Base-by-base conservation (phyloP, 331 rosid species). In the Arachis monticola region DNA sequence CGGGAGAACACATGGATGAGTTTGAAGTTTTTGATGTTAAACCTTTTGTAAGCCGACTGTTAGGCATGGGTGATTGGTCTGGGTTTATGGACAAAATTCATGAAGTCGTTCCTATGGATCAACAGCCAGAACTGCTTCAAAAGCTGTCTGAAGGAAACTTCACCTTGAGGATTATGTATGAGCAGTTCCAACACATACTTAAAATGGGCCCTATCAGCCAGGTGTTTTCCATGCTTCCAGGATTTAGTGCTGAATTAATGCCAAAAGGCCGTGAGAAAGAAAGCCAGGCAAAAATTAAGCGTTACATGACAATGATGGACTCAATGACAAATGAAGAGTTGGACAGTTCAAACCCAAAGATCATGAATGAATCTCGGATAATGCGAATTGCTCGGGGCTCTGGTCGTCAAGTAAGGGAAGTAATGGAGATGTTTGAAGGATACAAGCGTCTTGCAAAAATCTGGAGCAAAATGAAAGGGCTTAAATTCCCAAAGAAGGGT, bases 291-390 rank as follows among this genome's bases (percentile, higher is more conserved):
- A 90, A 95, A 82, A 80, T 90, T 58, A 90, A 95, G 83, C 88
- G 88, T 35, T 88, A 88, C 92, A 88, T 95, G 97, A 92, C 97
- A 60, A 90, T 95, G 96, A 95, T 95, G 99, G 99, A 94, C 73
- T 90, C 99, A 0, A 92, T 92, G 96, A 90, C 96, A 9, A 77
- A 86, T 22, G 92, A 90, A 80, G 95, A 87, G 85, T 83, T 94
- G 85, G 96, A 91, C 56, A 91, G 97, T 72, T 44, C 92, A 44
- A 86, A 91, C 76, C 93, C 87, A 1, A 92, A 88, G 82, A 81
- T 91, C 70, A 83, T 87, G 77, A 94, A 79, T 6, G 99, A 88
- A 73, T 90, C 95, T 1, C 82, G 88, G 0, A 86, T 87, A 58
- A 85, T 87, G 89, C 85, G 91, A 72, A 82, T 92, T 73, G 99